Evolutionary conservation across 2,329 filamentous ascomycete genomes (phyloP), one percentile per base, ranked within the genome.

Genomic region (Zelopaecilomyces penicillatus): DNA sequence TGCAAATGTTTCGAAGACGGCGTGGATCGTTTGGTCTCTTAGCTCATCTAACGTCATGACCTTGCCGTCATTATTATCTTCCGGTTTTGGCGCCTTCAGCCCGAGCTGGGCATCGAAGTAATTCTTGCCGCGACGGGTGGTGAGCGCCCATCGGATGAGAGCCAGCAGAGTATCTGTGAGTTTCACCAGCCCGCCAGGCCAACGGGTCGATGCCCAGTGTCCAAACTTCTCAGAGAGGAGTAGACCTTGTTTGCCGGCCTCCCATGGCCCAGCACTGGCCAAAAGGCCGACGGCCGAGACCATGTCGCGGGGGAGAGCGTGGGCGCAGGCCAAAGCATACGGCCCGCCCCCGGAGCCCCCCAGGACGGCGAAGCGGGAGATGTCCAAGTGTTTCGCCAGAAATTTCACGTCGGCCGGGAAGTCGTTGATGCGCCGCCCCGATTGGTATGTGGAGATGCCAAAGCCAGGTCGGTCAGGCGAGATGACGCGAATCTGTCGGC

Each of bases 401-500:
- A 47, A 55, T 5, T 46, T 43, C 6, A 68, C 58, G 46, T 69
- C 65, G 38, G 40, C 48, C 0, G 64, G 53, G 55, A 59, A 66
- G 51, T 67, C 60, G 10, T 57, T 36, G 11, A 68, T 51, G 10
- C 40, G 53, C 9, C 63, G 57, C 5, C 45, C 48, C 7, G 62
- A 56, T 46, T 64, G 60, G 8, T 58, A 58, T 3, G 65, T 58
- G 4, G 66, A 69, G 3, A 67, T 49, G 5, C 68, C 69, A 30
- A 65, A 66, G 5, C 69, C 69, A 1, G 69, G 68, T 1, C 69
- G 60, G 43, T 71, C 68, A 3, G 65, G 53, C 4, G 64, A 56
- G 33, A 71, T 56, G 35, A 70, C 28, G 6, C 63, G 64, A 11
- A 65, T 46, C 4, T 52, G 48, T 6, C 52, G 53, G 3, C 50